A percentile compares a stretch with the other conserved stretches of the same genome.
Evolutionary conservation across 1,284 basidiomycete genomes (phyloP).

Genomic region (Vanrija sp.): DNA sequence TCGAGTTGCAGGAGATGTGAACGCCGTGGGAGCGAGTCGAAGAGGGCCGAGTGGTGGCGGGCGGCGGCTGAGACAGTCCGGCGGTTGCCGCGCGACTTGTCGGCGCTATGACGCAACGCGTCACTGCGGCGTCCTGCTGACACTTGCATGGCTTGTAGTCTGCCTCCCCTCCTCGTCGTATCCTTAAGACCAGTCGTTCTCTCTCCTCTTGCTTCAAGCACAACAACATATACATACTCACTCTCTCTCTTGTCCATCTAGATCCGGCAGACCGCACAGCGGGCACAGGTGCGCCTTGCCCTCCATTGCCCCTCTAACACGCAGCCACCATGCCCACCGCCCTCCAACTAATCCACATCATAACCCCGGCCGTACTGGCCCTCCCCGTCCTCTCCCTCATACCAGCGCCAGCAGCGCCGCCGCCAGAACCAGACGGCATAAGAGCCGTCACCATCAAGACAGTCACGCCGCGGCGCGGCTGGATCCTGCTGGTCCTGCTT

Average conservation of each 20-base stretch:
- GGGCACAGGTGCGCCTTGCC: not conserved
- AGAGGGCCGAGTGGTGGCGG: too few relatives aligned
- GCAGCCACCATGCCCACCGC: constrained; percentile 12
- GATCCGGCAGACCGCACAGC: not conserved
- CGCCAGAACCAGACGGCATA: constrained; percentile 22
- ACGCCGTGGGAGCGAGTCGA: too few relatives aligned
- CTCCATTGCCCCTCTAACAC: not conserved
- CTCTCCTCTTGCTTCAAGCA: too few relatives aligned
- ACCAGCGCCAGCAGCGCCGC: not conserved
- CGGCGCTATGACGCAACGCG: too few relatives aligned
- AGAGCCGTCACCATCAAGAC: constrained; percentile 37
- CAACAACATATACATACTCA: not conserved
- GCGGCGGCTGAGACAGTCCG: too few relatives aligned
- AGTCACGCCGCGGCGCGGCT: constrained; percentile 35
- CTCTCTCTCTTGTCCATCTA: not conserved
- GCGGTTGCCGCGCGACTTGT: too few relatives aligned
- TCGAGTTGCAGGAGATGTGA: too few relatives aligned
- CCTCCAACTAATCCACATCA: constrained; percentile 11
- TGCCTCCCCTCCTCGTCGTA: too few relatives aligned
- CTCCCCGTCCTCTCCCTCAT: constrained; percentile 31
- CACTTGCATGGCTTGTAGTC: too few relatives aligned
- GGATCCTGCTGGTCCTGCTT: constrained; percentile 30
- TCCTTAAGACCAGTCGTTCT: too few relatives aligned
- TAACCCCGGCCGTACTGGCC: constrained; percentile 29
- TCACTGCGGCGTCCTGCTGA: too few relatives aligned